Percentiles rank a stretch among this genome's conserved stretches.
Conservation (phyloP, 208 protist genomes). For the Tetramitus jugosus region DNA sequence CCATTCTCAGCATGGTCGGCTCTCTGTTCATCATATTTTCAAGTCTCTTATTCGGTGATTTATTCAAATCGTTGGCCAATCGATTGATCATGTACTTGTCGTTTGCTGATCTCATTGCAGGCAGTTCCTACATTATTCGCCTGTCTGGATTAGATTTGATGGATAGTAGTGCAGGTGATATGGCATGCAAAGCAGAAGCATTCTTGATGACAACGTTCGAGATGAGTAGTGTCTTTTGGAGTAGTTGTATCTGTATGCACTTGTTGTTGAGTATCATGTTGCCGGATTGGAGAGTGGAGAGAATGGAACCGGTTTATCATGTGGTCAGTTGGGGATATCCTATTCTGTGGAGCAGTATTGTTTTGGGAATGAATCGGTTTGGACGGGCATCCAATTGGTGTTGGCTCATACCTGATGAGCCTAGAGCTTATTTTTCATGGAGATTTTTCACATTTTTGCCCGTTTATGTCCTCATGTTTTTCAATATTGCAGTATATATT, state of each 20-base stretch:
- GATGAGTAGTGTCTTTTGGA: conserved; percentile 5
- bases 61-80: neutral
- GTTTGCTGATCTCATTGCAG: neutral
- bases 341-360: neutral
- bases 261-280: neutral
- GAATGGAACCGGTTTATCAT: neutral
- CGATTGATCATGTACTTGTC: neutral
- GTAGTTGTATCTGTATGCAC: conserved; percentile 14
- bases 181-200: neutral
- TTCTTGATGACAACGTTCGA: neutral
- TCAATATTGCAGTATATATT: neutral
- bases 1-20: neutral
- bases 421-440: neutral
- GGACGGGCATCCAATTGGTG: neutral
- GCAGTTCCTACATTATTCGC: neutral
- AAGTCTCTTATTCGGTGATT: neutral
- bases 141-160: neutral
- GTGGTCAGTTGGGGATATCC: neutral
- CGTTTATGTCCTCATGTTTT: neutral
- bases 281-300: neutral
- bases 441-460: conserved; percentile 18
- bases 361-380: neutral
- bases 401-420: neutral
- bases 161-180: neutral
- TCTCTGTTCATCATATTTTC: neutral